phyloP scores from a whole-genome alignment of 495 filamentous ascomycete species.

The Penicillium egyptiacum region DNA sequence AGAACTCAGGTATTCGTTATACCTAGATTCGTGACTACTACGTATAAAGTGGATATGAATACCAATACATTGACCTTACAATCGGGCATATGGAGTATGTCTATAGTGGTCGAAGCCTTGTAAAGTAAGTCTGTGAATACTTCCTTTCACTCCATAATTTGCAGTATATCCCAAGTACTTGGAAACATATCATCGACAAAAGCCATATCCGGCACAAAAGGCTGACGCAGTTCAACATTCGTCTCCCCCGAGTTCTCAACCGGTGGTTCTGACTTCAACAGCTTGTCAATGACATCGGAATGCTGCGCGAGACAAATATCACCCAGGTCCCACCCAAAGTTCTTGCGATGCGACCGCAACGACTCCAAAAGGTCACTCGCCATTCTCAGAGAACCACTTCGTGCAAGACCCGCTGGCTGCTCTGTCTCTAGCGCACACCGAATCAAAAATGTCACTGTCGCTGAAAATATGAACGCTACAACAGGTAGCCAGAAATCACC shows the following conservation, averaged over 20 bases:
- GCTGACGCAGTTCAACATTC: slow-evolving; percentile 3
- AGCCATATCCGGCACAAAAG: slow-evolving; percentile 13
- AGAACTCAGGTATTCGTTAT: too few species aligned
- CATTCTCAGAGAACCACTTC: slow-evolving; percentile 20
- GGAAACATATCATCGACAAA: slow-evolving; percentile 18
- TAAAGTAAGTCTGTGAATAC: neutral
- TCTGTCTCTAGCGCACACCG: slow-evolving; percentile 26
- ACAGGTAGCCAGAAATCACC: slow-evolving; percentile 40
- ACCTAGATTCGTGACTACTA: too few species aligned
- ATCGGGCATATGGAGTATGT: too few species aligned
- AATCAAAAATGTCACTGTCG: slow-evolving; percentile 35
- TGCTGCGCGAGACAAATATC: slow-evolving; percentile 21
- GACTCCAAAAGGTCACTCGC: slow-evolving; percentile 14
- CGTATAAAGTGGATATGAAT: too few species aligned
- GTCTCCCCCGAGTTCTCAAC: neutral
- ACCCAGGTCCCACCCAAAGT: slow-evolving; percentile 21
- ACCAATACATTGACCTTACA: too few species aligned
- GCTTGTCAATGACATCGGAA: slow-evolving; percentile 17
- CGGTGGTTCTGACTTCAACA: slow-evolving; percentile 9
- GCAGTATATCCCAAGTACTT: slow-evolving; percentile 18
- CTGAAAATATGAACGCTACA: slow-evolving; percentile 30
- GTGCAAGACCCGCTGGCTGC: slow-evolving; percentile 2
- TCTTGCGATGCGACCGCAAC: slow-evolving; percentile 12
- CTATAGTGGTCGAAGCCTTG: too few species aligned
- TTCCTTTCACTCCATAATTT: slow-evolving; percentile 8